Evolutionary conservation across 225 moss, liverwort and hornwort genomes (phyloP).

Genomic region (Rhytidiadelphus loreus): DNA sequence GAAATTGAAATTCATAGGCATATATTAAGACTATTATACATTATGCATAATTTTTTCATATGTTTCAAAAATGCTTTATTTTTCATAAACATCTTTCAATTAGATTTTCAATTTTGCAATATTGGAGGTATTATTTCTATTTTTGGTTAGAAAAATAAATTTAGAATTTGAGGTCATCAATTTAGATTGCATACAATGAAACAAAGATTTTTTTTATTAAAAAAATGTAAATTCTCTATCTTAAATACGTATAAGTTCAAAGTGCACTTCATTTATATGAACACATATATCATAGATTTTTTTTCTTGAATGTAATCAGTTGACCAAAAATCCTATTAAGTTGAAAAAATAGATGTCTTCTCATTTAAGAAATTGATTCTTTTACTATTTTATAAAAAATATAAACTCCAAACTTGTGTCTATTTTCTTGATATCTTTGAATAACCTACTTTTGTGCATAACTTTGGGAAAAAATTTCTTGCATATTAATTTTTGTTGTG

Average conservation of each 20-base stretch:
- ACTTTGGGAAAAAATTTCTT: too few species aligned
- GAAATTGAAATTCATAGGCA: neutral
- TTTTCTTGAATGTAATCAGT: neutral
- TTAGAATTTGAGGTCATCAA: neutral
- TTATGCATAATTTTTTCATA: neutral
- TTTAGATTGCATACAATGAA: neutral
- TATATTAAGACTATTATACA: neutral
- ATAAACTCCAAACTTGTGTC: neutral
- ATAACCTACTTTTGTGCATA: neutral
- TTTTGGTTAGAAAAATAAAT: neutral
- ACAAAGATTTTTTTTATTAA: neutral
- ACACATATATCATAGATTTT: neutral
- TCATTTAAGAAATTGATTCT: neutral
- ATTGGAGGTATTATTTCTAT: neutral
- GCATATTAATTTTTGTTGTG: too few species aligned
- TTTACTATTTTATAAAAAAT: neutral
- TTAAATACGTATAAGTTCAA: neutral
- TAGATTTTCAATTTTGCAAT: fast-evolving
- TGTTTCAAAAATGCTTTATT: neutral
- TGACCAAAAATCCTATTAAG: neutral
- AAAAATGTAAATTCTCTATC: neutral
- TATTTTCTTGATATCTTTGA: neutral
- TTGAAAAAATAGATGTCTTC: neutral
- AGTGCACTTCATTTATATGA: neutral
- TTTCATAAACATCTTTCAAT: neutral